Evolutionary conservation across 2,329 filamentous ascomycete species (phyloP), one percentile per base, ranked within the genome.

Genomic region (Aspergillus fischeri): DNA sequence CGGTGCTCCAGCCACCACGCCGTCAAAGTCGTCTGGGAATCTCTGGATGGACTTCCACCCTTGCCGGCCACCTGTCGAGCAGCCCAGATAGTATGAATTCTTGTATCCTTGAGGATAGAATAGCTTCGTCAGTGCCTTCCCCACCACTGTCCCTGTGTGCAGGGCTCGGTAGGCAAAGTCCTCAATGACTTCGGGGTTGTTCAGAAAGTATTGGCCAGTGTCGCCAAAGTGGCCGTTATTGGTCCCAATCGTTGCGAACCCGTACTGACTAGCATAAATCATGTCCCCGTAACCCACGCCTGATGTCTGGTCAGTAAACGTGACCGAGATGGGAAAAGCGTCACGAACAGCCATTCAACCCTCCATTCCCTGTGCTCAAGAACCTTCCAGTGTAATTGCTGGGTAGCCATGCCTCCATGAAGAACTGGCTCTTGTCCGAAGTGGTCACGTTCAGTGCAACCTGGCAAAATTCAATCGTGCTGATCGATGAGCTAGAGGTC

Each of bases 141-240:
- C 77, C 3, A 77, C 59, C 9, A 71, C 65, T 6, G 70, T 69
- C 21, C 69, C 73, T 0, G 73, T 77, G 52, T 80, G 77, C 1
- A 79, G 47, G 48, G 77, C 73, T 25, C 77, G 72, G 56, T 77
- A 81, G 14, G 76, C 78, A 61, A 80, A 82, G 58, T 82, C 80
- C 38, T 74, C 70, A 0, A 82, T 62, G 8, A 80, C 71, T 20
- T 78, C 78, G 0, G 74, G 66, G 24, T 80, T 77, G 20, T 76
- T 70, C 50, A 77, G 75, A 59, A 82, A 82, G 0, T 77, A 70
- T 27, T 66, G 54, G 17, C 80, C 80, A 3, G 72, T 74, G 4
- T 74, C 72, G 32, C 78, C 80, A 59, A 81, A 79, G 50, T 82
- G 80, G 2, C 80, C 80, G 24, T 79, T 80, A 55, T 82, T 81